Evolutionary conservation across 2,329 filamentous ascomycete species (phyloP).

Genomic region (Periconia sp.): DNA sequence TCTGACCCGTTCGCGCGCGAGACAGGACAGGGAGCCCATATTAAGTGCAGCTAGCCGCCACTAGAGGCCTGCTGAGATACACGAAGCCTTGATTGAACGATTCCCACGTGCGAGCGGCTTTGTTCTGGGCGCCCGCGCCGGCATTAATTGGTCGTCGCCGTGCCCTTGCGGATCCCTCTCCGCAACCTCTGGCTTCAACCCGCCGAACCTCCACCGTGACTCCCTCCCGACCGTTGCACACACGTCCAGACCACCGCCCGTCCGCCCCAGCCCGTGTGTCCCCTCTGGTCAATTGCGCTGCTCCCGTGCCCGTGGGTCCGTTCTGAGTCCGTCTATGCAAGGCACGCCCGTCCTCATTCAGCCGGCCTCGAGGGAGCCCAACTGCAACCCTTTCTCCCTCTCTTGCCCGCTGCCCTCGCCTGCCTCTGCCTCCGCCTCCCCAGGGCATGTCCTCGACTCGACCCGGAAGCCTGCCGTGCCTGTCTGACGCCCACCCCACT

Average conservation of each 20-base stretch:
- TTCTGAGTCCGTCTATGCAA: constrained; percentile 40
- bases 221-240: constrained; percentile 35
- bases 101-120: constrained; percentile 44
- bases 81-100: constrained; percentile 48
- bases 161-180: constrained; percentile 28
- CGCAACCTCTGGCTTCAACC: constrained; percentile 21
- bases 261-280: constrained; percentile 27
- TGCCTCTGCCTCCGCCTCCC: constrained; percentile 14
- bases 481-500: constrained; percentile 1
- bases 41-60: constrained; percentile 45
- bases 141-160: constrained; percentile 36
- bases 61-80: constrained; percentile 42
- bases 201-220: constrained; percentile 26
- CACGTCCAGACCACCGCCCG: constrained; percentile 34
- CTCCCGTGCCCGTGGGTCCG: constrained; percentile 30
- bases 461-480: constrained; percentile 18
- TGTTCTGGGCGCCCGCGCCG: constrained; percentile 28
- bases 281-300: constrained; percentile 23
- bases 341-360: constrained; percentile 40
- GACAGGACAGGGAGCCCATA: constrained; percentile 26
- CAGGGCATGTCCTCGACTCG: constrained; percentile 29
- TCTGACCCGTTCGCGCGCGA: constrained; percentile 18
- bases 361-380: constrained; percentile 26
- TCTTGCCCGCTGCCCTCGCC: constrained; percentile 8
- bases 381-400: constrained; percentile 25